Conservation (phyloP, 192 early-diverging fungal genomes). For the Entomortierella parvispora region DNA sequence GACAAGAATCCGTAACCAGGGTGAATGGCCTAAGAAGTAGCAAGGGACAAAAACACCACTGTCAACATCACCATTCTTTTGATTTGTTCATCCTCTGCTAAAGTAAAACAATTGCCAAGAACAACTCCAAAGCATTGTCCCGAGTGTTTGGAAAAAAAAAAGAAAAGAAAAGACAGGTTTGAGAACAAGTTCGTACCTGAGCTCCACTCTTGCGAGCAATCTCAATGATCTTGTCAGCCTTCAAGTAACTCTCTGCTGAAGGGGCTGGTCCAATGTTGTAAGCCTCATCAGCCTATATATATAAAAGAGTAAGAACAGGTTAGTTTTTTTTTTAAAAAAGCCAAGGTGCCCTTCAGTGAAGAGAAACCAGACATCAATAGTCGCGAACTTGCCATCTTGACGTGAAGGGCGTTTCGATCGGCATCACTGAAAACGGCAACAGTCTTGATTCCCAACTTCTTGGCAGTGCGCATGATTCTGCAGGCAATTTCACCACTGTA, state of each 20-base stretch:
- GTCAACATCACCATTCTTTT: neutral
- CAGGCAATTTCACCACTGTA: slow-evolving; percentile 83
- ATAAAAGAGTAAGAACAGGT: neutral
- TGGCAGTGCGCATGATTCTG: slow-evolving; percentile 84
- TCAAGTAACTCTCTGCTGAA: slow-evolving; percentile 84
- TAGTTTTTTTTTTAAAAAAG: too few species aligned
- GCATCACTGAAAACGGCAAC: slow-evolving; percentile 95
- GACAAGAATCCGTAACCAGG: slow-evolving; percentile 98
- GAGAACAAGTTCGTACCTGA: slow-evolving; percentile 61
- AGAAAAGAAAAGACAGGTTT: neutral
- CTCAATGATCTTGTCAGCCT: slow-evolving; percentile 83
- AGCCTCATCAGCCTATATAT: slow-evolving; percentile 87
- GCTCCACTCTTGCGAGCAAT: slow-evolving; percentile 78
- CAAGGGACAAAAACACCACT: neutral
- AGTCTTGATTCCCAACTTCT: slow-evolving; percentile 92
- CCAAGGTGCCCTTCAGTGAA: too few species aligned
- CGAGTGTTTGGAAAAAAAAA: slow-evolving; percentile 4
- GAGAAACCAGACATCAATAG: slow-evolving; percentile 7
- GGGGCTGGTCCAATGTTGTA: slow-evolving; percentile 89
- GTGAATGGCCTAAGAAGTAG: slow-evolving; percentile 80
- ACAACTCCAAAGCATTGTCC: neutral
- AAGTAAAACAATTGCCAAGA: slow-evolving; percentile 8
- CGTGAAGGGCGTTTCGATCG: slow-evolving; percentile 87
- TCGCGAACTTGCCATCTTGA: slow-evolving; percentile 70
- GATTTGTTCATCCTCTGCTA: neutral